A percentile compares a stretch with the other conserved stretches of the same genome.
Conservation (phyloP, 2,329 filamentous ascomycete genomes). For the Stemphylium beticola region DNA sequence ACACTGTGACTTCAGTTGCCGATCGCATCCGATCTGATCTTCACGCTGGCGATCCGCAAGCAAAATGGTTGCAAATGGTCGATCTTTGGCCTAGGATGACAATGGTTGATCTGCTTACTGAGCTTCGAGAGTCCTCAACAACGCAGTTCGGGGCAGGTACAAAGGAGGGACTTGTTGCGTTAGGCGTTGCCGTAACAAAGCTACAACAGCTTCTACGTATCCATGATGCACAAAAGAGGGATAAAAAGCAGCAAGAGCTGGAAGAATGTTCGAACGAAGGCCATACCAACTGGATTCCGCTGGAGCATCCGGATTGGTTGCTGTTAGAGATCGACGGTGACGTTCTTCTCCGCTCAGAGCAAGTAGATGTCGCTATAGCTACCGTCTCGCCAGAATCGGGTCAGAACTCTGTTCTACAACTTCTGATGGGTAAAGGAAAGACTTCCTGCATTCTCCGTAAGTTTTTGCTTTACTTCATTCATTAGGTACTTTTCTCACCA, state of each 20-base stretch:
- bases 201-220: slow-evolving; percentile 57
- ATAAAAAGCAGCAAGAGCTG: slow-evolving; percentile 27
- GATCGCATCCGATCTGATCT: slow-evolving; percentile 14
- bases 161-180: slow-evolving; percentile 51
- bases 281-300: slow-evolving; percentile 64
- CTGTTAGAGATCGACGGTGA: slow-evolving; percentile 71
- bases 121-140: slow-evolving; percentile 51
- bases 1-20: slow-evolving; percentile 16
- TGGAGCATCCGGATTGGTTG: slow-evolving; percentile 65
- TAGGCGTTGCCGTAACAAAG: slow-evolving; percentile 53
- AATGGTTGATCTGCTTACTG: slow-evolving; percentile 54
- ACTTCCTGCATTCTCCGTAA: slow-evolving; percentile 65
- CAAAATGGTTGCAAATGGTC: slow-evolving; percentile 52
- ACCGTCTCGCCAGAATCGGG: slow-evolving; percentile 62
- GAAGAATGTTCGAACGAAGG: slow-evolving; percentile 58
- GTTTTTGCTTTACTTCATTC: neutral
- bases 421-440: slow-evolving; percentile 72
- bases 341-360: slow-evolving; percentile 66
- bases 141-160: slow-evolving; percentile 43
- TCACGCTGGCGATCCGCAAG: slow-evolving; percentile 30
- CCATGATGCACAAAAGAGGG: slow-evolving; percentile 34
- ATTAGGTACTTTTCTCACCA: slow-evolving; percentile 7
- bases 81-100: slow-evolving; percentile 58
- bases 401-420: slow-evolving; percentile 66
- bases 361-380: slow-evolving; percentile 66